Evolutionary conservation across 768 basidiomycete species (phyloP).

Genomic region (Tricholomella constricta): DNA sequence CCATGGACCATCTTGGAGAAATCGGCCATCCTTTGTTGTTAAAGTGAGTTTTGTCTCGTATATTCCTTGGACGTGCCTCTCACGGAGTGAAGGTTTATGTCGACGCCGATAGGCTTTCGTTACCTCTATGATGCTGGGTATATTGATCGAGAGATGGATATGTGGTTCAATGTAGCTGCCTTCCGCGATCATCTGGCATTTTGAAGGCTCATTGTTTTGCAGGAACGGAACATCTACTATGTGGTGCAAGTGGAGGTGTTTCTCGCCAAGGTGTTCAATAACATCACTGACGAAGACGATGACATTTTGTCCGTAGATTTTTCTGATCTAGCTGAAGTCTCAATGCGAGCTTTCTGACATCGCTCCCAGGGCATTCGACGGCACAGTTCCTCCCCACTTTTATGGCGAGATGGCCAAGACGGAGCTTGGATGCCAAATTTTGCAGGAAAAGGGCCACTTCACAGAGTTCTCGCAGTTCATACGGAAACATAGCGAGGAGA

Average conservation of each 20-base stretch:
- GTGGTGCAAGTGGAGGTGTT: constrained; percentile 94
- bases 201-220: constrained; percentile 2
- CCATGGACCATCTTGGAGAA: constrained; percentile 93
- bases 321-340: neutral
- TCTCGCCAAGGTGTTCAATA: constrained; percentile 76
- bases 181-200: neutral
- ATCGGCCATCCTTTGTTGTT: constrained; percentile 86
- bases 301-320: constrained; percentile 50
- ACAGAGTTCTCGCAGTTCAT: constrained; percentile 90
- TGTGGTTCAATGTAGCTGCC: constrained; percentile 86
- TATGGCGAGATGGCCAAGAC: constrained; percentile 99
- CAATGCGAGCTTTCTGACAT: constrained; percentile 1
- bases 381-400: constrained; percentile 91
- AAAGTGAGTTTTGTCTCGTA: constrained; percentile 54
- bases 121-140: constrained; percentile 92
- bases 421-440: constrained; percentile 87
- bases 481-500: constrained; percentile 82
- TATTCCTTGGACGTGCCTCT: neutral
- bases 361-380: constrained; percentile 67
- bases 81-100: constrained; percentile 73
- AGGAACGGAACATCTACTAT: constrained; percentile 95
- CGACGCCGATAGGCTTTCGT: constrained; percentile 88
- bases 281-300: constrained; percentile 63
- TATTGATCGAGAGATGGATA: constrained; percentile 93
- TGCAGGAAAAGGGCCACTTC: constrained; percentile 91